Conservation (phyloP, 139 green algal species). For the Penium margaritaceum region DNA sequence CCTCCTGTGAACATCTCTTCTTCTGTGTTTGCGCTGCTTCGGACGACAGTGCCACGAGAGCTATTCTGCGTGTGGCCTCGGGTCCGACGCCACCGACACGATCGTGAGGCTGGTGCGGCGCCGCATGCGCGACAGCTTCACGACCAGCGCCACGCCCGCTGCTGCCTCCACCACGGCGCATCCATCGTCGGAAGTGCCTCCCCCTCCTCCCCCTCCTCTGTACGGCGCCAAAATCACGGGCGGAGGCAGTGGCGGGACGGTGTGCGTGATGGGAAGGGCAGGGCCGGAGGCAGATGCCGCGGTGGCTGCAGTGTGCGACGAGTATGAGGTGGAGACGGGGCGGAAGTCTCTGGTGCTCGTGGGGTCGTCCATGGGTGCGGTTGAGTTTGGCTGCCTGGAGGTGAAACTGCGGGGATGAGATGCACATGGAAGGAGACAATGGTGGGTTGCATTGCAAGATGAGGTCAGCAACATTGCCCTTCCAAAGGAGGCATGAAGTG, state of each 20-base stretch:
- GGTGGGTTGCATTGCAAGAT: too few relatives aligned
- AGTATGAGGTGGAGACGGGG: constrained; percentile 20
- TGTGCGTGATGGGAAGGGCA: constrained; percentile 62
- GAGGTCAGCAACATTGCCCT: too few relatives aligned
- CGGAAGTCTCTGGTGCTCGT: constrained; percentile 31
- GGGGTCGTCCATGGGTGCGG: constrained; percentile 39
- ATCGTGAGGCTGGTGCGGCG: constrained; percentile 65
- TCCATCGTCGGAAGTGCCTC: too few relatives aligned
- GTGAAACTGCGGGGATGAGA: too few relatives aligned
- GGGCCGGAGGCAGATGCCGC: background rate
- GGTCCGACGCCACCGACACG: constrained; percentile 57
- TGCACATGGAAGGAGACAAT: too few relatives aligned
- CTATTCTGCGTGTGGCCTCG: constrained; percentile 67
- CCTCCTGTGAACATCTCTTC: too few relatives aligned
- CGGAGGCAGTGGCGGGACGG: constrained; percentile 77
- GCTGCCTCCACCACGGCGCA: too few relatives aligned
- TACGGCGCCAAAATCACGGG: constrained; percentile 91
- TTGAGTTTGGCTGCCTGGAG: constrained; percentile 39
- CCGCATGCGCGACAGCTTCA: too few relatives aligned
- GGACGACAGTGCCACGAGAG: constrained; percentile 58
- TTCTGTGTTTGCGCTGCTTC: too few relatives aligned
- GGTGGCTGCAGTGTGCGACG: background rate
- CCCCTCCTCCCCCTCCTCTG: too few relatives aligned
- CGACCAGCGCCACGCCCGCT: too few relatives aligned
- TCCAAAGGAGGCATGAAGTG: too few relatives aligned